These are phyloP conservation scores for Hyaloscypha finlandica DNA, from an alignment of 495 filamentous ascomycete species.

Conservation along the genomic window DNA sequence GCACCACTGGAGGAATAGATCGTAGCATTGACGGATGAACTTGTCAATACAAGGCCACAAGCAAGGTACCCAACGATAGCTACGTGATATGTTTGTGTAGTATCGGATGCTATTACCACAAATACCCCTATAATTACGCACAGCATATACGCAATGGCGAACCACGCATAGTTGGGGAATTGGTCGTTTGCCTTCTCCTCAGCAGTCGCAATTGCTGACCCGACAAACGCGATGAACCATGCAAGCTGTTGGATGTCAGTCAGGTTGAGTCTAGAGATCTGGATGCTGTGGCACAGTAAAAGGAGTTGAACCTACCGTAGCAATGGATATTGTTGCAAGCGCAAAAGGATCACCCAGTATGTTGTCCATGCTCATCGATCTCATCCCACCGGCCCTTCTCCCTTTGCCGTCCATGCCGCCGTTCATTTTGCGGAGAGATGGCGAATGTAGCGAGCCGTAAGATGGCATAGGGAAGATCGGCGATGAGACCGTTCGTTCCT, in stretches of 20 bases:
- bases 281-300: conserved; percentile 9
- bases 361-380: conserved; percentile 71
- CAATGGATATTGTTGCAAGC: conserved; percentile 89
- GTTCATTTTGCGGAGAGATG: conserved; percentile 84
- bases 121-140: conserved; percentile 78
- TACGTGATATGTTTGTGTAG: conserved; percentile 82
- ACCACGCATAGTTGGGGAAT: conserved; percentile 91
- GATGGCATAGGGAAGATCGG: conserved; percentile 61
- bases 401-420: conserved; percentile 48
- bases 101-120: conserved; percentile 78
- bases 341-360: conserved; percentile 97
- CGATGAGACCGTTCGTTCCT: conserved; percentile 19
- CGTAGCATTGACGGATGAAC: conserved; percentile 77
- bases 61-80: conserved; percentile 88
- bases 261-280: conserved; percentile 31
- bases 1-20: conserved; percentile 70
- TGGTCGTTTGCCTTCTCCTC: conserved; percentile 33
- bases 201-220: conserved; percentile 75
- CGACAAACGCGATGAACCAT: conserved; percentile 90
- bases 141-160: conserved; percentile 82
- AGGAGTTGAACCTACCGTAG: conserved; percentile 61
- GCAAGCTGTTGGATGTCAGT: conserved; percentile 62
- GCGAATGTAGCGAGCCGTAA: conserved; percentile 72
- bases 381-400: conserved; percentile 31
- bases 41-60: conserved; percentile 79